Base-by-base conservation (phyloP, 2,329 filamentous ascomycete species). In the Corniculantispora saksenae region DNA sequence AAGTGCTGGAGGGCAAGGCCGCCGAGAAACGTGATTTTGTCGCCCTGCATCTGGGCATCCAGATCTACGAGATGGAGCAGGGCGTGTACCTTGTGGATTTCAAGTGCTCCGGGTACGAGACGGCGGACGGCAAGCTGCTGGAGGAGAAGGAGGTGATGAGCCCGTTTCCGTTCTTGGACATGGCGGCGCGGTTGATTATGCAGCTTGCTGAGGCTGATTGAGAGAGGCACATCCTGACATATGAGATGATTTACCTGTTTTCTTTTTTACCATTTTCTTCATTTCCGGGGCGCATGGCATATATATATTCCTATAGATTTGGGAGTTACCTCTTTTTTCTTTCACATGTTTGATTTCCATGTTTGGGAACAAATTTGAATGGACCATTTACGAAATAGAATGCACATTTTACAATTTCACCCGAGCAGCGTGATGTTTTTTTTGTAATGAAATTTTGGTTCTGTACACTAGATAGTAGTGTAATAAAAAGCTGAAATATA, bases 61-160 rank as follows among this genome's bases (percentile, higher is more conserved):
- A 97, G 76, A 89, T 97, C 60, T 97, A 97, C 78, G 91, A 93
- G 74, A 93, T 98, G 82, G 94, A 98, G 76, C 88, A 89, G 65
- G 91, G 92, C 63, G 94, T 95, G 69, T 98, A 94, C 77, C 89
- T 99, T 68, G 95, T 99, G 57, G 95, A 99, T 77, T 99, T 99
- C 83, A 98, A 97, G 76, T 98, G 94, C 76, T 94, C 95, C 17
- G 95, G 95, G 23, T 99, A 99, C 79, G 95, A 99, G 80, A 92
- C 85, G 55, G 74, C 82, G 15, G 83, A 95, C 63, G 90, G 94
- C 57, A 87, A 90, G 69, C 81, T 90, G 59, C 81, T 93, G 59
- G 93, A 95, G 72, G 93, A 97, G 80, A 98, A 98, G 84, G 91
- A 97, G 73, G 93, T 97, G 68, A 94, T 93, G 53, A 96, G 92